A percentile compares a stretch with the other conserved stretches of the same genome.
Conservation (phyloP, 306 rosid species). For the Elaeagnus macrophylla region DNA sequence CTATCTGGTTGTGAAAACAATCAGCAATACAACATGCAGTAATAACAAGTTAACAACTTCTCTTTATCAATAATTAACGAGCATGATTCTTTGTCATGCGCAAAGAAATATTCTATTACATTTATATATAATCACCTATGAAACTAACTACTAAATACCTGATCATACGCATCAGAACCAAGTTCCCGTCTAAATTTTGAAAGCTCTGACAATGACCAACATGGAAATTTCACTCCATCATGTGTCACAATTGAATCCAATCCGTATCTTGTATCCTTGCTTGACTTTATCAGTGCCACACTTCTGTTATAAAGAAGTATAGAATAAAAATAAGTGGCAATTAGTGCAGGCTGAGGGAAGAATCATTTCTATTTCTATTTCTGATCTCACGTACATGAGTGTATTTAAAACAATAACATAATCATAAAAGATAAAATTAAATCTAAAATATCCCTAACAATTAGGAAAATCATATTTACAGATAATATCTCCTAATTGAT, state of each 20-base stretch:
- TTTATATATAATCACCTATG: slow-evolving; percentile 8
- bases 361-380: too few relatives aligned
- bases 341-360: too few relatives aligned
- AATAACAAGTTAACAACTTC: background rate
- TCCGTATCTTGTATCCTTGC: slow-evolving; percentile 80
- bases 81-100: too few relatives aligned
- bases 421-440: too few relatives aligned
- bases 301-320: slow-evolving; percentile 42
- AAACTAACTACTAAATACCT: slow-evolving; percentile 33
- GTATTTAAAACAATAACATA: too few relatives aligned
- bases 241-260: slow-evolving; percentile 86
- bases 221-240: slow-evolving; percentile 70
- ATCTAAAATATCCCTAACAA: too few relatives aligned
- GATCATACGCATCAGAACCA: slow-evolving; percentile 57
- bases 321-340: slow-evolving; percentile 2
- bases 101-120: background rate
- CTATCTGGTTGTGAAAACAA: background rate
- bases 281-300: slow-evolving; percentile 81
- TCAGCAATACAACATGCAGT: background rate
- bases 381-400: too few relatives aligned
- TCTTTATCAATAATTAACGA: background rate
- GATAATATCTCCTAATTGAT: too few relatives aligned
- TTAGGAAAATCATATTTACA: too few relatives aligned
- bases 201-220: slow-evolving; percentile 62
- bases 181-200: slow-evolving; percentile 65